Evolutionary conservation across 2,329 filamentous ascomycete genomes (phyloP).

Genomic region (Aureobasidium sp.): DNA sequence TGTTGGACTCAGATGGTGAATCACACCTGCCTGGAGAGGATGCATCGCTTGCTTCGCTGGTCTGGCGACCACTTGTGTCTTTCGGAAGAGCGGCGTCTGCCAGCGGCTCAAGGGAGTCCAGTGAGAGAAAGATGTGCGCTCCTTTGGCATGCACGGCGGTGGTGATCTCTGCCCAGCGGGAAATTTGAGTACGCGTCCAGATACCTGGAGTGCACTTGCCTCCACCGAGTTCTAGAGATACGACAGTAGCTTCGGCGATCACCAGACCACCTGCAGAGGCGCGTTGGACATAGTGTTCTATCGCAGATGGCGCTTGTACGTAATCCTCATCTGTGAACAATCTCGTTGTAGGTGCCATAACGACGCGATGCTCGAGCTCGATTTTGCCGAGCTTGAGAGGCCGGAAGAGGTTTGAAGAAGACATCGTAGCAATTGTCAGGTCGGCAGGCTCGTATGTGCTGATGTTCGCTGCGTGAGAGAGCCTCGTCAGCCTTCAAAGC

Average conservation of each 20-base stretch:
- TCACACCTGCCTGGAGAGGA: neutral
- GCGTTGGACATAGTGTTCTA: constrained; percentile 17
- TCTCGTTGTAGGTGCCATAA: constrained; percentile 52
- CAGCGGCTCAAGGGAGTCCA: constrained; percentile 55
- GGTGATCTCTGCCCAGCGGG: constrained; percentile 53
- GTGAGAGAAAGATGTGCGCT: constrained; percentile 53
- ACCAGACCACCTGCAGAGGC: constrained; percentile 47
- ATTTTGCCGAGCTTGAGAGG: constrained; percentile 38
- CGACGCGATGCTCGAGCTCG: constrained; percentile 41
- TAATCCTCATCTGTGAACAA: constrained; percentile 42
- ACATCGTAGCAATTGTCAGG: neutral
- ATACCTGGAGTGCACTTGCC: constrained; percentile 51
- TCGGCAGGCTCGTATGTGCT: neutral
- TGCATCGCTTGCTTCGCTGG: constrained; percentile 21
- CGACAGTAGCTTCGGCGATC: constrained; percentile 52
- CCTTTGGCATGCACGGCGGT: constrained; percentile 57
- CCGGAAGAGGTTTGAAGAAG: constrained; percentile 29
- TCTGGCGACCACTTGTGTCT: constrained; percentile 25
- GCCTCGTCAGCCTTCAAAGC: neutral
- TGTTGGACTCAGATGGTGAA: constrained; percentile 21
- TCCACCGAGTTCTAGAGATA: constrained; percentile 39
- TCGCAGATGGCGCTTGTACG: constrained; percentile 28
- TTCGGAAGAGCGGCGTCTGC: constrained; percentile 34
- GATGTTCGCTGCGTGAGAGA: neutral
- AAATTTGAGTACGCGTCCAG: constrained; percentile 48